Conservation (phyloP, 2,329 filamentous ascomycete genomes). For the Catunica adiposa region DNA sequence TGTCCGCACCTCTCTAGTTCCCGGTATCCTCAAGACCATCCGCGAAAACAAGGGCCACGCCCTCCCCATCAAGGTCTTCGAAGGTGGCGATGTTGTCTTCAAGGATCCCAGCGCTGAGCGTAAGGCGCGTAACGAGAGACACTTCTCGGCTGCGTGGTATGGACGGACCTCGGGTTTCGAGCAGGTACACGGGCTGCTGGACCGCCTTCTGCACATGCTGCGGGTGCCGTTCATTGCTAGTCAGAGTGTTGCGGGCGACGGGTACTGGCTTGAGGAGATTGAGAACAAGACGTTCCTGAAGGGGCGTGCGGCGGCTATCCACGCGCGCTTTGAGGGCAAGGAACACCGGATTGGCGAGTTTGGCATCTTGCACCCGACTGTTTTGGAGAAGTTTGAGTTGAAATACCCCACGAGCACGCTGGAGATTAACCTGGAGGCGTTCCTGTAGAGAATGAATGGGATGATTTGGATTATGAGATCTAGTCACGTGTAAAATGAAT, state of each 20-base stretch:
- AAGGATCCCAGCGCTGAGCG: conserved; percentile 72
- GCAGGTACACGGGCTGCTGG: conserved; percentile 81
- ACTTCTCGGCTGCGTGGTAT: conserved; percentile 92
- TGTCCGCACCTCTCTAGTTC: conserved; percentile 70
- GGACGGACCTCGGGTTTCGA: conserved; percentile 92
- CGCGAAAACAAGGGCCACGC: conserved; percentile 81
- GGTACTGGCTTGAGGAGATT: conserved; percentile 91
- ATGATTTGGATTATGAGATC: conserved; percentile 12
- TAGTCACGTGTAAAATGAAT: conserved; percentile 7
- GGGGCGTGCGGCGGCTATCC: conserved; percentile 75
- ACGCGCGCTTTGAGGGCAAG: conserved; percentile 58
- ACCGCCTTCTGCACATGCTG: conserved; percentile 85
- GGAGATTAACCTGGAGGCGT: conserved; percentile 86
- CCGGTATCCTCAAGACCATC: conserved; percentile 82
- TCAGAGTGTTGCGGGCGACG: conserved; percentile 38
- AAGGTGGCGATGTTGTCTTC: conserved; percentile 79
- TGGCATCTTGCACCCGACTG: conserved; percentile 82
- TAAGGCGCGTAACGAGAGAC: conserved; percentile 78
- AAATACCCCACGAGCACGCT: conserved; percentile 85
- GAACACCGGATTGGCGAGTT: conserved; percentile 64
- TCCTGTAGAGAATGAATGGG: conserved; percentile 42
- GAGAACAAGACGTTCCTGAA: conserved; percentile 83
- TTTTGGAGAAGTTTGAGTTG: conserved; percentile 85
- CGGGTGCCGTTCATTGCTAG: conserved; percentile 62
- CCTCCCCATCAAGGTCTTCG: conserved; percentile 83